phyloP scores from a whole-genome alignment of 257 asterid species.

The Jacaranda mimosifolia region DNA sequence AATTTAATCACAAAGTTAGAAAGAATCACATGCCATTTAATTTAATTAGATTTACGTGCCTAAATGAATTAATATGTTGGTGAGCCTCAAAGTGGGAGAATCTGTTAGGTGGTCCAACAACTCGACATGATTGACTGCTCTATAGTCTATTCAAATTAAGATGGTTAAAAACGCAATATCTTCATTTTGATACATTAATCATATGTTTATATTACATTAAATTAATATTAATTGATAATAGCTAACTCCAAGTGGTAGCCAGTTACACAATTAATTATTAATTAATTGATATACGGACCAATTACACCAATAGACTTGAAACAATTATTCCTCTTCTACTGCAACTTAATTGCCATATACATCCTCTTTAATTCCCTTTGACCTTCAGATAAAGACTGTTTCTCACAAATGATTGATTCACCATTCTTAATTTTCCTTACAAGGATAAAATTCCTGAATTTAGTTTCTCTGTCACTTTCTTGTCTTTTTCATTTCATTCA shows the following conservation, averaged over 20 bases:
- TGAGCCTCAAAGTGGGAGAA: not conserved
- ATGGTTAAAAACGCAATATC: not conserved
- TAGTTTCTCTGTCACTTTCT: slow-evolving; percentile 32
- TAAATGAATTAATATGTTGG: not conserved
- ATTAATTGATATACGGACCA: not conserved
- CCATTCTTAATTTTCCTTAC: not conserved
- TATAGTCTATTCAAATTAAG: not conserved
- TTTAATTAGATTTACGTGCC: too few species aligned
- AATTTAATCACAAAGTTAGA: too few species aligned
- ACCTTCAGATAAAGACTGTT: not conserved
- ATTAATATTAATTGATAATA: not conserved
- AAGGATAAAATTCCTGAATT: not conserved
- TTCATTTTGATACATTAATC: not conserved
- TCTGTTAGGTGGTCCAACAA: slow-evolving; percentile 14
- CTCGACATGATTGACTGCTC: slow-evolving; percentile 22
- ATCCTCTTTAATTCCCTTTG: not conserved
- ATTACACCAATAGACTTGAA: not conserved
- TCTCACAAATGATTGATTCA: not conserved
- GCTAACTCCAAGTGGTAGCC: not conserved
- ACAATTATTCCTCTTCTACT: not conserved
- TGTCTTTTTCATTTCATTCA: not conserved
- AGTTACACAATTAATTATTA: not conserved
- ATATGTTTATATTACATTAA: not conserved
- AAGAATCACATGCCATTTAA: too few species aligned
- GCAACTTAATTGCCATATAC: not conserved